Evolutionary conservation across 225 moss, liverwort and hornwort genomes (phyloP), one percentile per base, ranked within the genome.

Genomic region (Rhytidiadelphus loreus): DNA sequence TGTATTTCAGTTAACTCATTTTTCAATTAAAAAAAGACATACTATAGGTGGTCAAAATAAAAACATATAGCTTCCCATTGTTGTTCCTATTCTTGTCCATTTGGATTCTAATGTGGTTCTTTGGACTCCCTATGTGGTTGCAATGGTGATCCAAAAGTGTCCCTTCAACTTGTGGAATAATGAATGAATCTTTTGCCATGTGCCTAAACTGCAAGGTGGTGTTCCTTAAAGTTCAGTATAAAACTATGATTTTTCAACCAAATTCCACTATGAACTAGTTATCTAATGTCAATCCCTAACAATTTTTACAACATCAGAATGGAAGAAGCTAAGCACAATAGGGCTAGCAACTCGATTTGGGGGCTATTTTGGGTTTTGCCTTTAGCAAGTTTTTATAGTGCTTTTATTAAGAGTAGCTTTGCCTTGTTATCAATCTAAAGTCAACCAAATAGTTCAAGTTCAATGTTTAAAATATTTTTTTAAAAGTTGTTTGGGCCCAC

Each of bases 401-500:
- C 71, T 71, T 71, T 43, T 16, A 71, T 72, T 28, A 44, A 2
- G 2, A 9, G 3, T n/a, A 37, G 6, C 7, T n/a, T 22, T n/a
- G 22, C n/a, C 7, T n/a, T n/a, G 0, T n/a, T 7, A n/a, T 13
- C 23, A n/a, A n/a, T 12, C 23, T n/a, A 68, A n/a, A 39, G 23
- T 3, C 23, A 39, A 39, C 23, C 3, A 13, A 23, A 69, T 22
- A 23, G 2, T 69, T n/a, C 13, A 69, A 39, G 4, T 19, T 5
- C 13, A 23, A 69, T 39, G 7, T n/a, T 12, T 22, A 68, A 22
- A n/a, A 3, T 65, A 66, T 5, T 3, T n/a, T n/a, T n/a, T 23
- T 4, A 4, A 4, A n/a, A 13, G 22, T 66, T 66, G 12, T 12
- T 0, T 37, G 0, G 37, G 4, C 4, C 1, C 12, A 0, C 4